Base-by-base conservation (phyloP, 495 filamentous ascomycete species). In the Podospora appendiculata region DNA sequence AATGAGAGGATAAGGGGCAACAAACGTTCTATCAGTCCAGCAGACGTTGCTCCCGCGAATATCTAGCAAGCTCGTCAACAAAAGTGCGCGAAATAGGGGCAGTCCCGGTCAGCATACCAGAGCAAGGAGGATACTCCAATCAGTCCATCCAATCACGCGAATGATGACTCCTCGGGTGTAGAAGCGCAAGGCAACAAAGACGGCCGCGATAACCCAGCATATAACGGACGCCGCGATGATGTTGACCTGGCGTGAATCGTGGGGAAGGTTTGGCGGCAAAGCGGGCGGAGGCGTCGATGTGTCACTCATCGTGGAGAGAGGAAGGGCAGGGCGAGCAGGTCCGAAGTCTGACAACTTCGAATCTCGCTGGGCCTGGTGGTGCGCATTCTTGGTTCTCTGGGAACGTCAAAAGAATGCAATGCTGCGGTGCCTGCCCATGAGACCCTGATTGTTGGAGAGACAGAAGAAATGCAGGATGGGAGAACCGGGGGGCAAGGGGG, bases 121-220 rank as follows among this genome's bases (percentile, higher is more conserved):
- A 3, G 65, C 56, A 17, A 56, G 17, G 8, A 67, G 38, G n/a
- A 67, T 59, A 45, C 54, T 55, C 65, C 65, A 67, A 38, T 67
- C 65, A 0, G 65, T 59, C 9, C 43, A 16, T 8, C 60, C 60
- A 9, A 67, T 34, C 11, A 58, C 60, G 9, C 53, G 52, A 35
- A 65, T 61, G 10, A 67, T 47, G 25, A 58, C 43, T 0, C 50
- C 55, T 19, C 65, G 48, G 1, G 62, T 68, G 55, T 68, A 68
- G 36, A 68, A 55, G 1, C 65, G 60, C 39, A 68, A 36, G 3
- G 41, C 56, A 8, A 65, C 62, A 44, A 65, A 63, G n/a, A 62
- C n/a, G 10, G 58, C 58, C 0, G 62, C 56, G 19, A 68, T 54
- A 4, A 48, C 50, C 59, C 59, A 62, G 48, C 60, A 63, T n/a